Conservation (phyloP, 352 stramenopile species). For the Phytophthora ramorum region DNA sequence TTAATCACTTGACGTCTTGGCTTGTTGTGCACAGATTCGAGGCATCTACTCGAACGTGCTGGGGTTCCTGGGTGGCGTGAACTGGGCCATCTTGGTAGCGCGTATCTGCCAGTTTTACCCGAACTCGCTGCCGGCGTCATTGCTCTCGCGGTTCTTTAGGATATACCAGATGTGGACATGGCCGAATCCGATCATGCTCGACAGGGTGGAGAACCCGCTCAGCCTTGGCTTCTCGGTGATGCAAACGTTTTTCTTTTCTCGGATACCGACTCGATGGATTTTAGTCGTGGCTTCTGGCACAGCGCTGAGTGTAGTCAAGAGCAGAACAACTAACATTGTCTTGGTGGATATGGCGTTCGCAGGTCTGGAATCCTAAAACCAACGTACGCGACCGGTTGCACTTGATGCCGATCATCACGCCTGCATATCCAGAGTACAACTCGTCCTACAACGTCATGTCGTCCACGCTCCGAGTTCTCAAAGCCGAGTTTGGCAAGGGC, state of each 20-base stretch:
- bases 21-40: constrained; percentile 63
- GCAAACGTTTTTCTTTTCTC: constrained; percentile 16
- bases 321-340: constrained; percentile 11
- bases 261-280: constrained; percentile 5
- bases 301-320: neutral
- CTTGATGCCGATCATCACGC: constrained; percentile 99
- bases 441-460: constrained; percentile 97
- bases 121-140: constrained; percentile 79
- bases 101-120: constrained; percentile 94
- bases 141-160: constrained; percentile 96
- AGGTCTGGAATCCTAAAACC: constrained; percentile 91
- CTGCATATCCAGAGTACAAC: constrained; percentile 98
- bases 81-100: constrained; percentile 98
- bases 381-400: constrained; percentile 90
- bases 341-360: constrained; percentile 8
- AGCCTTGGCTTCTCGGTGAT: constrained; percentile 73
- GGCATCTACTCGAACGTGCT: constrained; percentile 99
- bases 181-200: constrained; percentile 94
- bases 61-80: constrained; percentile 98
- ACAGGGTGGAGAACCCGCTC: constrained; percentile 54
- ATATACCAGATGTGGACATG: constrained; percentile 96
- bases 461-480: constrained; percentile 92
- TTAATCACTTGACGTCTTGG: constrained; percentile 8
- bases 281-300: neutral
- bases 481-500: constrained; percentile 86